A percentile compares a stretch with the other conserved stretches of the same genome.
Evolutionary conservation across 2,329 filamentous ascomycete genomes (phyloP).

Genomic region (Neocatenulostroma microsporum): DNA sequence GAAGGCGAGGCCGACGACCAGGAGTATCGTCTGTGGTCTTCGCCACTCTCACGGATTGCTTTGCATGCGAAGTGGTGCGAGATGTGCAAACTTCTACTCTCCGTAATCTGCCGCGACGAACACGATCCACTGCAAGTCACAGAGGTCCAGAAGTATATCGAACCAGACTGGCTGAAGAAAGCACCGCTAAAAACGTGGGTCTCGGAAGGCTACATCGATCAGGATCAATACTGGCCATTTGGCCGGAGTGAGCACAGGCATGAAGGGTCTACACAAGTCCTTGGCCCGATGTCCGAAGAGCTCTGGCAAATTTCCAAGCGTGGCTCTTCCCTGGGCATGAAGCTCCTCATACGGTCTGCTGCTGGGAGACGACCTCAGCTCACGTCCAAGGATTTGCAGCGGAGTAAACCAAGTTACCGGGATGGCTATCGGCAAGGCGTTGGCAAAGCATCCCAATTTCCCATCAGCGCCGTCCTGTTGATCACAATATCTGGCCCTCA

Average conservation of each 20-base stretch:
- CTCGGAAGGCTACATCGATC: background rate
- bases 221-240: conserved; percentile 1
- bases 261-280: background rate
- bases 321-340: background rate
- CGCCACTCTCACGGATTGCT: background rate
- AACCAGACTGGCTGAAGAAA: background rate
- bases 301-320: background rate
- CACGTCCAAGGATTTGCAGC: background rate
- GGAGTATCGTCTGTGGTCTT: background rate
- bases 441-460: background rate
- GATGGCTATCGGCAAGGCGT: background rate
- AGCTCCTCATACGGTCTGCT: background rate
- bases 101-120: background rate
- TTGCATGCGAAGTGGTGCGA: background rate
- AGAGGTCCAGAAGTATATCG: background rate
- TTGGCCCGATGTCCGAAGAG: background rate
- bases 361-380: background rate
- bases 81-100: background rate
- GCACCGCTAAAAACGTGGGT: background rate
- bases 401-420: background rate
- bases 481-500: background rate
- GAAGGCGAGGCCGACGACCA: background rate
- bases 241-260: background rate
- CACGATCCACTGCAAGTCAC: background rate
- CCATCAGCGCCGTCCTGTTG: background rate